phyloP scores from a whole-genome alignment of 192 early-diverging fungal species.

The Podila epicladia region DNA sequence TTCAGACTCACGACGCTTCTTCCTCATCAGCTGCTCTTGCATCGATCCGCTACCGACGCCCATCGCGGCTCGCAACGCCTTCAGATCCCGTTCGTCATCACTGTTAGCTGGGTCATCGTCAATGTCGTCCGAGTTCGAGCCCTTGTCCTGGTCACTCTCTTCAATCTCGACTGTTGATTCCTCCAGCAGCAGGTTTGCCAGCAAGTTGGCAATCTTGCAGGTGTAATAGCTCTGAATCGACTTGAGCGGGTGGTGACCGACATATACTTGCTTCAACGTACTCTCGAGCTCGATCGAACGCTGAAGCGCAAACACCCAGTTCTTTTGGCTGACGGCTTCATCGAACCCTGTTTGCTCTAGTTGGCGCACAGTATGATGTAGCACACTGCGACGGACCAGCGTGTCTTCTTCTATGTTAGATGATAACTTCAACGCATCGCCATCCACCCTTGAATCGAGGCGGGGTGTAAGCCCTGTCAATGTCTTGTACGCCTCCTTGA shows the following conservation, averaged over 20 bases:
- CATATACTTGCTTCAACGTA: constrained; percentile 24
- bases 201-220: constrained; percentile 44
- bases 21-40: constrained; percentile 21
- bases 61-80: constrained; percentile 23
- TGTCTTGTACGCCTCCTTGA: constrained; percentile 17
- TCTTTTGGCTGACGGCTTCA: constrained; percentile 41
- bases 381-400: constrained; percentile 12
- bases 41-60: constrained; percentile 11
- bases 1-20: not conserved
- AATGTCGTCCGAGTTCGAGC: not conserved
- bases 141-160: constrained; percentile 24
- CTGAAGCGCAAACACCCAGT: constrained; percentile 42
- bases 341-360: constrained; percentile 37
- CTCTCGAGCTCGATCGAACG: constrained; percentile 25
- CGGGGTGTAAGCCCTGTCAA: constrained; percentile 11
- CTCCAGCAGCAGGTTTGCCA: constrained; percentile 43
- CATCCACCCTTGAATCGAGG: not conserved
- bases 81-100: constrained; percentile 35
- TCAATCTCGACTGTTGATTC: constrained; percentile 43
- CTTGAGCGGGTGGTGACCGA: constrained; percentile 43
- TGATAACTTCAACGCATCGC: no score
- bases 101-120: constrained; percentile 9
- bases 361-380: constrained; percentile 23
- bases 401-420: not conserved
- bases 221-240: constrained; percentile 41